A percentile compares a stretch with the other conserved stretches of the same genome.
Conservation (phyloP, 2,329 filamentous ascomycete species). For the Aspergillus clavatus region DNA sequence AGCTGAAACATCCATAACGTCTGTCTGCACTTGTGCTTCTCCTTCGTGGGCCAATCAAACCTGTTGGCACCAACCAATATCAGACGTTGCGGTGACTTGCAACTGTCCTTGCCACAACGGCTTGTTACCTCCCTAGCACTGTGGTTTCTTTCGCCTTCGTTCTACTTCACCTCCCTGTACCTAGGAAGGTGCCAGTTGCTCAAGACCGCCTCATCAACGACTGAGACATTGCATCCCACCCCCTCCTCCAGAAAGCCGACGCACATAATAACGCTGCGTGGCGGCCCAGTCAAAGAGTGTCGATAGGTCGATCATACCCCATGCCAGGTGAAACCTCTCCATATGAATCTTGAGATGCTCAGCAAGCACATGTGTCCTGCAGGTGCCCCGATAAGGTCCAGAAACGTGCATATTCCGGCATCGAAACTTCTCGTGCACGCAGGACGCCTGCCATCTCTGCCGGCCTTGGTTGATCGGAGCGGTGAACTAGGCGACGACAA, state of each 20-base stretch:
- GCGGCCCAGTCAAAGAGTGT: background rate
- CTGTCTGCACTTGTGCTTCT: background rate
- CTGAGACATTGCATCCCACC: constrained; percentile 7
- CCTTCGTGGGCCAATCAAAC: background rate
- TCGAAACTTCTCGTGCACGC: constrained; percentile 7
- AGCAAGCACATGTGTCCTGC: constrained; percentile 20
- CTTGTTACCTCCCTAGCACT: too few relatives aligned
- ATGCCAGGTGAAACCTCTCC: constrained; percentile 20
- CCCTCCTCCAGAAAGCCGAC: background rate
- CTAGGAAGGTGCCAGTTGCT: background rate
- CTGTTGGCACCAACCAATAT: background rate
- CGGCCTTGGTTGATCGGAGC: constrained; percentile 14
- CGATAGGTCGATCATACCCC: constrained; percentile 8
- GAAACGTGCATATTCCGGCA: constrained; percentile 15
- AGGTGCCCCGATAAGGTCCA: constrained; percentile 23
- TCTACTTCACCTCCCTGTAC: background rate
- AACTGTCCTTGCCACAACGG: background rate
- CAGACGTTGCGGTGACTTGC: background rate
- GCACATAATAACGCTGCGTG: background rate
- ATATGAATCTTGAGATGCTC: constrained; percentile 16
- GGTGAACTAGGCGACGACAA: constrained; percentile 21
- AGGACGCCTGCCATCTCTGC: constrained; percentile 6
- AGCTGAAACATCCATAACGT: constrained; percentile 8
- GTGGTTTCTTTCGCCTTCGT: background rate
- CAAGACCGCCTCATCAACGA: background rate